These are phyloP conservation scores for Pholiota microspora DNA, from an alignment of 768 basidiomycete species.

Conservation along the genomic window DNA sequence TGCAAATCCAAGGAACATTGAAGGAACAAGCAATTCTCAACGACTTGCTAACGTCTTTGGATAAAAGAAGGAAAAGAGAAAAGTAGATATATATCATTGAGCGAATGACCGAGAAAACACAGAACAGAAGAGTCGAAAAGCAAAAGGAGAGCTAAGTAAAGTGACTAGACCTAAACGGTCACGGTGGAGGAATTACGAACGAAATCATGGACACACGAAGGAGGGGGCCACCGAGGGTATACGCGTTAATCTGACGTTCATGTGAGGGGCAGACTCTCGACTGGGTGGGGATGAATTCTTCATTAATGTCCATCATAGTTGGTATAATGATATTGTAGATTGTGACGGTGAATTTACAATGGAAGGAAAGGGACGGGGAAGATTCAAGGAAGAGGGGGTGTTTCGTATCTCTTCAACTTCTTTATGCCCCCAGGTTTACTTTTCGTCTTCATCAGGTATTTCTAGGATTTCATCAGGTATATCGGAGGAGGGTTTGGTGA, in stretches of 20 bases:
- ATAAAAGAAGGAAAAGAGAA: background rate
- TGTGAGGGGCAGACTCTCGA: background rate
- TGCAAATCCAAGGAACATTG: background rate
- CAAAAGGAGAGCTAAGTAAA: background rate
- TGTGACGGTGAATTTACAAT: background rate
- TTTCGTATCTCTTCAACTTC: background rate
- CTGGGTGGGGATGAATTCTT: background rate
- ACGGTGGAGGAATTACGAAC: background rate
- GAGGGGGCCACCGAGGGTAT: background rate
- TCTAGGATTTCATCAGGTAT: slow-evolving; percentile 57
- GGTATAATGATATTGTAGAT: background rate
- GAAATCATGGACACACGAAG: background rate
- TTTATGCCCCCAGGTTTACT: slow-evolving; percentile 2
- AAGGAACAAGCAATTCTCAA: too few relatives aligned
- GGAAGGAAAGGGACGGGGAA: background rate
- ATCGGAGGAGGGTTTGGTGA: slow-evolving; percentile 37
- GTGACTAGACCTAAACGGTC: background rate
- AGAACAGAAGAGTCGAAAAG: background rate
- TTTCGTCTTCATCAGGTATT: slow-evolving; percentile 52
- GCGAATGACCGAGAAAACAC: background rate
- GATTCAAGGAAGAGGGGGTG: background rate
- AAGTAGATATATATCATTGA: background rate
- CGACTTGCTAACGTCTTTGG: background rate
- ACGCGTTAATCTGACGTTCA: background rate
- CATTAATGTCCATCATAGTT: background rate